Conservation (phyloP, 2,329 filamentous ascomycete genomes). For the Bretziella fagacearum region DNA sequence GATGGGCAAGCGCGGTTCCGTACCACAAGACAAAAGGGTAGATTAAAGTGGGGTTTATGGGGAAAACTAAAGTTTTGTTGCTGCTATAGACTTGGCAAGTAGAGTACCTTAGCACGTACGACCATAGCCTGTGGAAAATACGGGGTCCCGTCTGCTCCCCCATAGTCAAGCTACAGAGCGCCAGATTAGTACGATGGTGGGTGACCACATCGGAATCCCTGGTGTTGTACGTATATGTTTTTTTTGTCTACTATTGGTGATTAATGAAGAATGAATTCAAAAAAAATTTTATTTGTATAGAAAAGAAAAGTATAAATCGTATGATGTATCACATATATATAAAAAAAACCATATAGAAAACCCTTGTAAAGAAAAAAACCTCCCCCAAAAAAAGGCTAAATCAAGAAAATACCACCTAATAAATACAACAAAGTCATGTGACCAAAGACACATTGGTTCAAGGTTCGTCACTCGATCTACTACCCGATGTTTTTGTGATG, state of each 20-base stretch:
- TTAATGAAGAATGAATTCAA: background rate
- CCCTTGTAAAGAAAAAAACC: background rate
- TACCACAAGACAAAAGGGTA: background rate
- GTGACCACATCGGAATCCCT: conserved; percentile 12
- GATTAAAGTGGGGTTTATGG: background rate
- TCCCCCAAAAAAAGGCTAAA: background rate
- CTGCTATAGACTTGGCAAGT: background rate
- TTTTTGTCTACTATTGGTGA: background rate
- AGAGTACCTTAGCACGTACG: background rate
- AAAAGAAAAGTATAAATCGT: background rate
- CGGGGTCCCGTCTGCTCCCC: conserved; percentile 13
- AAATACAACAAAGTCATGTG: too few species aligned
- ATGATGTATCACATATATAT: background rate
- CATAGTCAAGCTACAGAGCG: conserved; percentile 12
- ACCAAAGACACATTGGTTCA: too few species aligned
- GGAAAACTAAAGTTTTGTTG: background rate
- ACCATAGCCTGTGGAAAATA: conserved; percentile 12
- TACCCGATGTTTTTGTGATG: background rate
- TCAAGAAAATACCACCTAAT: background rate
- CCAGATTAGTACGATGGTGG: conserved; percentile 11
- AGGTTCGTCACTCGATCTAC: background rate
- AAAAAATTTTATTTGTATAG: background rate
- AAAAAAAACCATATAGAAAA: background rate
- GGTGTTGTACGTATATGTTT: conserved; percentile 11
- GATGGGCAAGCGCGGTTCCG: background rate